Evolutionary conservation across 768 basidiomycete species (phyloP).

Genomic region (Lactarius vividus): DNA sequence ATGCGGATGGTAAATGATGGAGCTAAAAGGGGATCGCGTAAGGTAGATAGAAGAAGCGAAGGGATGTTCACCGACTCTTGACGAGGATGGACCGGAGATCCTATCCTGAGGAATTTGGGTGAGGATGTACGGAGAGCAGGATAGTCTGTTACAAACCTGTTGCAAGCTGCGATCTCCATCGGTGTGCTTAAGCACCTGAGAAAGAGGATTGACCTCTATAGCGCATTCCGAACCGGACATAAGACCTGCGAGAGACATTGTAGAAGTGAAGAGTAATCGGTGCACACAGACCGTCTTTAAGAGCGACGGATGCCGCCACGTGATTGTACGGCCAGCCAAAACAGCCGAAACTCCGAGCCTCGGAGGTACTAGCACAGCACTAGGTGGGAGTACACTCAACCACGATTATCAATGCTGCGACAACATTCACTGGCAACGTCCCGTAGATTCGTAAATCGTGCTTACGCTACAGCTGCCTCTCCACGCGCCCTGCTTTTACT

Average conservation of each 20-base stretch:
- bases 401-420: conserved; percentile 16
- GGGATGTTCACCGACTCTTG: conserved; percentile 47
- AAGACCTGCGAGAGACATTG: conserved; percentile 74
- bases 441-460: conserved; percentile 32
- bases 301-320: neutral
- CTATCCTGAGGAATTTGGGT: conserved; percentile 54
- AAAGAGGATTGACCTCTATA: conserved; percentile 77
- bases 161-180: conserved; percentile 87
- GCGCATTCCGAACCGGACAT: conserved; percentile 91
- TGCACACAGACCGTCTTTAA: neutral
- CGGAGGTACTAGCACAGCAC: neutral
- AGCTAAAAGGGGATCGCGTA: conserved; percentile 44
- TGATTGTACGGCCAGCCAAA: conserved; percentile 5
- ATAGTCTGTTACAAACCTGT: conserved; percentile 48
- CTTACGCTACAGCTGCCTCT: conserved; percentile 58
- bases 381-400: neutral
- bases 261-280: conserved; percentile 19
- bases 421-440: neutral
- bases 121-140: conserved; percentile 6
- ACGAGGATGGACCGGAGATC: conserved; percentile 67
- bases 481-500: conserved; percentile 85
- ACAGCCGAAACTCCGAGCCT: conserved; percentile 2
- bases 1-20: conserved; percentile 68
- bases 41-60: neutral
- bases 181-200: conserved; percentile 86